phyloP scores from a whole-genome alignment of 2,329 filamentous ascomycete species.

The Fusarium newnesense region DNA sequence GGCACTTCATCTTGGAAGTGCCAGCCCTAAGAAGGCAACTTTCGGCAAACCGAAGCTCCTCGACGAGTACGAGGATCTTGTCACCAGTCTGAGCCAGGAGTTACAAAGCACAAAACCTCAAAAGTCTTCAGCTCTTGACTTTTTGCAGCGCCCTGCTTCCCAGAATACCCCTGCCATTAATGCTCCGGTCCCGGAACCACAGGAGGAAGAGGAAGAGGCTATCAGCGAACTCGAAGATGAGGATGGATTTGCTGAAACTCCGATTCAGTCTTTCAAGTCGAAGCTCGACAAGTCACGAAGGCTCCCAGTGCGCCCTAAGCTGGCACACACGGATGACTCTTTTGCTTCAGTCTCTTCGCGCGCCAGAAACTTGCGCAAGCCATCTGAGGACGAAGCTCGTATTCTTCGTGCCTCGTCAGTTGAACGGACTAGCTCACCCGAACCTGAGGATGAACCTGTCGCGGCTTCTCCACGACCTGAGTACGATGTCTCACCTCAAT shows the following conservation, averaged over 20 bases:
- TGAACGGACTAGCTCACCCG: conserved; percentile 31
- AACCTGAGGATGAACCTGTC: conserved; percentile 32
- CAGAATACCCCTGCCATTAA: not conserved
- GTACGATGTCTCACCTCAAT: conserved; percentile 14
- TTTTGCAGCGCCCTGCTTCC: conserved; percentile 35
- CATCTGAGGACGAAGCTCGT: conserved; percentile 32
- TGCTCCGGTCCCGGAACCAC: not conserved
- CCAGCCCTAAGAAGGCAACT: conserved; percentile 44
- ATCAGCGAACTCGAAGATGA: conserved; percentile 65
- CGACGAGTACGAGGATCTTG: conserved; percentile 56
- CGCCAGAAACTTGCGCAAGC: conserved; percentile 32
- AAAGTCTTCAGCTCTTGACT: conserved; percentile 25
- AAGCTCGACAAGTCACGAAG: conserved; percentile 30
- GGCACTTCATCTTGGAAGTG: conserved; percentile 55
- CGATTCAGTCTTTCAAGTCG: conserved; percentile 41
- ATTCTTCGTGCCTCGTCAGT: conserved; percentile 34
- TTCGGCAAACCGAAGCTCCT: conserved; percentile 43
- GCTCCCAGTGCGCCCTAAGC: conserved; percentile 44
- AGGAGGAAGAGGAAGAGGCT: conserved; percentile 45
- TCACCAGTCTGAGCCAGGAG: conserved; percentile 55
- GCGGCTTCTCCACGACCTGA: conserved; percentile 23
- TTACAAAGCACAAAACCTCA: conserved; percentile 47
- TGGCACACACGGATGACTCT: conserved; percentile 39
- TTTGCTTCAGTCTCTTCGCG: conserved; percentile 34
- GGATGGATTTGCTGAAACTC: conserved; percentile 29